These are phyloP conservation scores for Fusarium armeniacum DNA, from an alignment of 2,329 filamentous ascomycete genomes.

Conservation along the genomic window DNA sequence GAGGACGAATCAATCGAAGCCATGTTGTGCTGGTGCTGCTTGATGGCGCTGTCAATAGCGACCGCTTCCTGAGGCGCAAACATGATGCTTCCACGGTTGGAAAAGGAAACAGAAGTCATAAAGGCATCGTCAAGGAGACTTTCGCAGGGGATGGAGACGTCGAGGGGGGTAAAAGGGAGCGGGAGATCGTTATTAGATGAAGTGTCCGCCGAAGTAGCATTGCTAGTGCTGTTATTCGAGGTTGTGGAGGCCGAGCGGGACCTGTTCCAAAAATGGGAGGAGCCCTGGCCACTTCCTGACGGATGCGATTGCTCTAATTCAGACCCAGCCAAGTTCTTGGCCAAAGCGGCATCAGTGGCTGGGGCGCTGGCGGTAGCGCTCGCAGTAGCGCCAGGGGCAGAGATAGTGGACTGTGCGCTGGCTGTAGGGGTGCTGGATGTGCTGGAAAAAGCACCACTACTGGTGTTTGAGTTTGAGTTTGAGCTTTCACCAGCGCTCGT, in stretches of 20 bases:
- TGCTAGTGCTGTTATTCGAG: slow-evolving; percentile 48
- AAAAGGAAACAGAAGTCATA: slow-evolving; percentile 70
- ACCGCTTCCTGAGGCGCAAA: slow-evolving; percentile 63
- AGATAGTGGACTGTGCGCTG: slow-evolving; percentile 33
- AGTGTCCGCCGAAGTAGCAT: slow-evolving; percentile 41
- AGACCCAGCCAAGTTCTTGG: slow-evolving; percentile 34
- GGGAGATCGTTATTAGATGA: slow-evolving; percentile 52
- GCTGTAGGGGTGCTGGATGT: slow-evolving; percentile 34
- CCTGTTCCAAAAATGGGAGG: slow-evolving; percentile 51
- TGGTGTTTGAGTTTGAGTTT: slow-evolving; percentile 15
- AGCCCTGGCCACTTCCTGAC: slow-evolving; percentile 34
- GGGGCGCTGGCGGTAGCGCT: slow-evolving; percentile 40
- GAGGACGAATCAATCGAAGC: slow-evolving; percentile 24
- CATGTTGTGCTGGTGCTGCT: slow-evolving; percentile 19
- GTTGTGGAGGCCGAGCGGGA: slow-evolving; percentile 46
- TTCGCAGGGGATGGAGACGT: slow-evolving; percentile 69
- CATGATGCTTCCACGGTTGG: slow-evolving; percentile 74
- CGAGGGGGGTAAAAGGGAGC: slow-evolving; percentile 65
- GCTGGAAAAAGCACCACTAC: slow-evolving; percentile 33
- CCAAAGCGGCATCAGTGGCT: slow-evolving; percentile 39
- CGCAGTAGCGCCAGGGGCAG: slow-evolving; percentile 32
- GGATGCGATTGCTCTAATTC: slow-evolving; percentile 37
- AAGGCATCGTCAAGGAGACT: slow-evolving; percentile 71
- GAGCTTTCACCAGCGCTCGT: background rate
- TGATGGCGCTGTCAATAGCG: slow-evolving; percentile 43